These are phyloP conservation scores for Extremus antarcticus DNA, from an alignment of 495 filamentous ascomycete species.

Conservation along the genomic window DNA sequence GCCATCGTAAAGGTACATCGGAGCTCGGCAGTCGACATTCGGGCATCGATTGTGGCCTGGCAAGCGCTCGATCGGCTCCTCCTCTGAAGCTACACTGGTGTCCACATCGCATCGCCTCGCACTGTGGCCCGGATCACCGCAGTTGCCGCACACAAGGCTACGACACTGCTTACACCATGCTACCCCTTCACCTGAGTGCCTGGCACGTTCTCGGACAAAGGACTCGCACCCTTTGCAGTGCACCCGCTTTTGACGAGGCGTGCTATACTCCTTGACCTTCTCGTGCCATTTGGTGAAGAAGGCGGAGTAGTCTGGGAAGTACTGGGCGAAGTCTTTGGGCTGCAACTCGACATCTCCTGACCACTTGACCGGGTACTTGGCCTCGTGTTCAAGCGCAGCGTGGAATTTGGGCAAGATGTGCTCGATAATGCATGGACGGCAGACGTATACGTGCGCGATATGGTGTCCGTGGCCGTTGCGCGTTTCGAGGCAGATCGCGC, in stretches of 20 bases:
- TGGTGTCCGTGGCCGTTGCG: too few species aligned
- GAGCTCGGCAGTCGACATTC: not conserved
- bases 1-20: not conserved
- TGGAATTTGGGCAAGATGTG: not conserved
- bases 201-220: not conserved
- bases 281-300: not conserved
- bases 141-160: not conserved
- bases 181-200: not conserved
- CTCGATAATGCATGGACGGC: not conserved
- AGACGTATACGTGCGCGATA: too few species aligned
- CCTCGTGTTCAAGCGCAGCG: not conserved
- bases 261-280: not conserved
- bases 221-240: not conserved
- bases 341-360: not conserved
- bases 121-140: not conserved
- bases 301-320: not conserved
- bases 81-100: not conserved
- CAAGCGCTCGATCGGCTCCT: not conserved
- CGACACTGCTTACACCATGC: too few species aligned
- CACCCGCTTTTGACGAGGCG: not conserved
- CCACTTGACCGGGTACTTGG: not conserved
- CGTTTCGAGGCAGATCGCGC: too few species aligned
- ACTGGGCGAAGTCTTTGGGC: not conserved
- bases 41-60: not conserved
- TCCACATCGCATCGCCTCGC: not conserved